Evolutionary conservation across 805 yeast species (phyloP).

Genomic region (Candida pini): DNA sequence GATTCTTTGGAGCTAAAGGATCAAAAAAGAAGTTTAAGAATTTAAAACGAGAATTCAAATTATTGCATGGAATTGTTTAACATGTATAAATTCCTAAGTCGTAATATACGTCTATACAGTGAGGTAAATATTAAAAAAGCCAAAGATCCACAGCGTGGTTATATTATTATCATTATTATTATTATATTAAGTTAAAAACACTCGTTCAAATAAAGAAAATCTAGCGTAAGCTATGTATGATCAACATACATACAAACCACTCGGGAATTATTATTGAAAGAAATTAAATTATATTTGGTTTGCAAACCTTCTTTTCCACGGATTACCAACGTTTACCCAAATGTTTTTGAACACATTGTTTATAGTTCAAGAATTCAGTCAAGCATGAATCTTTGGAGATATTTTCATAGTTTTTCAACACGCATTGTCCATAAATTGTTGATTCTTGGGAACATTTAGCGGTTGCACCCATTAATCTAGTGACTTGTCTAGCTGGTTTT

Average conservation of each 20-base stretch:
- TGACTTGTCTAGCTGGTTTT: conserved; percentile 26
- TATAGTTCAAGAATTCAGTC: conserved; percentile 44
- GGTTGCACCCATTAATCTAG: conserved; percentile 27
- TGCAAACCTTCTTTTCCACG: not conserved
- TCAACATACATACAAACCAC: not conserved
- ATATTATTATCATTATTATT: no score
- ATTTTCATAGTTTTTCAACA: conserved; percentile 43
- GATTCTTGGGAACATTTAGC: conserved; percentile 25
- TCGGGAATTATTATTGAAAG: no score
- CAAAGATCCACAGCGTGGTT: no score
- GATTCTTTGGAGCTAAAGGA: conserved; percentile 24
- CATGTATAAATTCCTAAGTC: no score
- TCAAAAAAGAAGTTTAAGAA: conserved; percentile 35
- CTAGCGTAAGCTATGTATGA: no score
- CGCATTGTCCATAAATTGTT: conserved; percentile 49
- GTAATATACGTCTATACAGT: no score
- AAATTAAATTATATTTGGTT: not conserved
- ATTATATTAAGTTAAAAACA: no score
- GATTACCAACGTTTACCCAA: conserved; percentile 27
- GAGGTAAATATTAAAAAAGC: no score
- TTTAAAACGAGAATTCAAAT: conserved; percentile 24
- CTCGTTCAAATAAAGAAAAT: no score
- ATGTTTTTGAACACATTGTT: conserved; percentile 39
- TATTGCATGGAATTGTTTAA: conserved; percentile 4
- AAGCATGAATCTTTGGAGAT: conserved; percentile 48